phyloP scores from a whole-genome alignment of 2,329 filamentous ascomycete genomes.

The Fusarium humuli region DNA sequence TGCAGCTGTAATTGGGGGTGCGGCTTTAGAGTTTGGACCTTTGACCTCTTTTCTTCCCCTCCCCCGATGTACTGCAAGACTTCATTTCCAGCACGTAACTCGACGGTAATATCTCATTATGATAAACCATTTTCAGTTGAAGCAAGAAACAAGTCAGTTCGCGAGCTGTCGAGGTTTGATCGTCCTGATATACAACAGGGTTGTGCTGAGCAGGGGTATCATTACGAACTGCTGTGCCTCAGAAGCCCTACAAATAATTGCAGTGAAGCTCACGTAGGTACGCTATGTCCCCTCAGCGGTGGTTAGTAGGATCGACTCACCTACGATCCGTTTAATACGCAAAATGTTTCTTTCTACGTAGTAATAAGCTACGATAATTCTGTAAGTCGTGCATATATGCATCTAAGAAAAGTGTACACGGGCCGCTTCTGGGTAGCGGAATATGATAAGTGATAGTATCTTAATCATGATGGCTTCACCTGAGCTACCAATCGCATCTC shows the following conservation, averaged over 20 bases:
- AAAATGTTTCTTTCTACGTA: not conserved
- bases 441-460: conserved; percentile 30
- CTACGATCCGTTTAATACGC: not conserved
- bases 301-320: not conserved
- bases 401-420: conserved; percentile 3
- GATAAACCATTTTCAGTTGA: not conserved
- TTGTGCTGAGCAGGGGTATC: conserved; percentile 7
- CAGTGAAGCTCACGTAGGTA: not conserved
- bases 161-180: conserved; percentile 11
- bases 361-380: not conserved
- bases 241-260: not conserved
- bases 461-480: conserved; percentile 11
- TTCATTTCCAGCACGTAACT: not conserved
- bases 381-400: not conserved
- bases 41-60: not conserved
- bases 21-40: conserved; percentile 13
- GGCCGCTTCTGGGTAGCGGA: not conserved
- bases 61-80: not conserved
- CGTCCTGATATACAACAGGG: conserved; percentile 17
- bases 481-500: conserved; percentile 7
- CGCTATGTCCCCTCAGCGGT: not conserved
- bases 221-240: not conserved
- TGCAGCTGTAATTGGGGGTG: conserved; percentile 2
- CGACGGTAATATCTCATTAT: not conserved
- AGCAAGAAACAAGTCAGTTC: not conserved